Base-by-base conservation (phyloP, 2,329 filamentous ascomycete species). In the Beauveria sp. region DNA sequence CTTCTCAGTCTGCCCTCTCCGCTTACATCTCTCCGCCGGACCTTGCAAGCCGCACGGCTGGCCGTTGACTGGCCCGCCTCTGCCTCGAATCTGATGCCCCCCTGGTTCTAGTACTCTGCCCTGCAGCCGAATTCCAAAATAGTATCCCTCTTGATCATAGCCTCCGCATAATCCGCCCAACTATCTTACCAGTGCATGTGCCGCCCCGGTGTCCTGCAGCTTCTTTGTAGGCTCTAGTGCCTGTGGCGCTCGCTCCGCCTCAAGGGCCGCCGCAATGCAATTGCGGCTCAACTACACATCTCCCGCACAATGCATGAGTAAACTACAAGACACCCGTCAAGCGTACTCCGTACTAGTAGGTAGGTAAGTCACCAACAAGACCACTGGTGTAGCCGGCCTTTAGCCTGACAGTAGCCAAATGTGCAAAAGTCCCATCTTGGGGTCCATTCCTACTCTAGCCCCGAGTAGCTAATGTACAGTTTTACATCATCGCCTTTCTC, bases 381-480 rank as follows among this genome's bases (percentile, higher is more conserved):
- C 28, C 49, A 9, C 8, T 10, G 20, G 12, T 26, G 12, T 47
- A 18, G 18, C 26, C 26, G 16, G 5, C 22, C 22, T 28, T 12
- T 26, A 14, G 51, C 30, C 1, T 10, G 24, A 45, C 40, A 40
- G 43, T 24, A 38, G 2, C 20, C 7, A 16, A 26, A 7, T 12
- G 12, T 49, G 43, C 51, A 34, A 54, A 30, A 46, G 16, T 60
- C 58, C 34, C 52, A 38, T 47, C 16, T 50, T 42, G 4, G 34
- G 30, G 18, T 57, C 47, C 34, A 52, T 57, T 63, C 47, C 58
- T 54, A 46, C 49, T 34, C 34, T 62, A 42, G 24, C 30, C 20
- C 18, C 49, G 42, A 62, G 42, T 53, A 62, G 40, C 47, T 62
- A 60, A 55, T 62, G 50, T 62, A 62, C 61, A 62, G 34, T 55